Base-by-base conservation (phyloP, 2,329 filamentous ascomycete species). In the Xylariaceae sp. region DNA sequence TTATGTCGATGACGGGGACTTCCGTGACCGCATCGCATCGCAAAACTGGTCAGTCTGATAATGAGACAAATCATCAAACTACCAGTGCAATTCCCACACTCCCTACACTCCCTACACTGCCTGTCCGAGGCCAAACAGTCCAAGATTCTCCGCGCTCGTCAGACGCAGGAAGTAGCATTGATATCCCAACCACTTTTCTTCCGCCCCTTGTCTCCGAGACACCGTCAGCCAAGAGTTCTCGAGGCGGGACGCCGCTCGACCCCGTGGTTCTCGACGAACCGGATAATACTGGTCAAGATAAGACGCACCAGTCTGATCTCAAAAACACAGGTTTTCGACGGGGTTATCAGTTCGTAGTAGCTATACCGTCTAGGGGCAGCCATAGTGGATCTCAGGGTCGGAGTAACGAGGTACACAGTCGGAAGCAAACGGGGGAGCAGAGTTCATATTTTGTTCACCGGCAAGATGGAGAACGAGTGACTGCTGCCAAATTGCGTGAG, bases 221-320 rank as follows among this genome's bases (percentile, higher is more conserved):
- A 34, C 41, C 50, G 7, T 57, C 56, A 29, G 57, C 57, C 31
- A 56, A 51, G 34, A 57, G 60, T 30, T 51, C 59, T 42, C 47
- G 53, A 45, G 56, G 55, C 29, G 63, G 58, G 31, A 63, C 64
- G 11, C 56, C 61, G 12, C 45, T 39, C 12, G 61, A 58, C n/a
- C 61, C 61, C 6, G 54, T 65, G 31, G 11, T 62, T n/a, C 51
- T 66, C n/a, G 61, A 63, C 8, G 61, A 63, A 51, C 57, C 54
- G 40, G 54, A 61, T 7, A 51, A 42, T 19, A 39, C 43, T 26
- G 27, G 45, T 27, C 40, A 7, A 39, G 30, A 34, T 2, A 7
- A 4, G 31, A 5, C 5, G 12, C n/a, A 3, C 11, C 35, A 47
- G 27, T 42, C 31, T 26, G 39, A 44, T 11, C 52, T 29, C 49